phyloP scores from a whole-genome alignment of 1,284 basidiomycete genomes.

The Leccinum pachyderme region DNA sequence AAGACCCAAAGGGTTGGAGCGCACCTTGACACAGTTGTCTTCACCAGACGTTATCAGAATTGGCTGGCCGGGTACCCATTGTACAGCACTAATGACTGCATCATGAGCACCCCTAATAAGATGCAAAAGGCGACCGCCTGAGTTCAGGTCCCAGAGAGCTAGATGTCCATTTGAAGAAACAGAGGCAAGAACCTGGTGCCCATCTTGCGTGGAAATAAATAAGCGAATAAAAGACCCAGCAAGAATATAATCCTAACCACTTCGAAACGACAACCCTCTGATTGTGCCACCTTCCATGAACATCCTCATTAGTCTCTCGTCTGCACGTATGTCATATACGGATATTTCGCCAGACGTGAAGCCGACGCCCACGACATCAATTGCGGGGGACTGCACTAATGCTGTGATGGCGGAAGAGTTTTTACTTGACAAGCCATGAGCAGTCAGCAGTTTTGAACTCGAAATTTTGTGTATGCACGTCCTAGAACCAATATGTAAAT shows the following conservation, averaged over 20 bases:
- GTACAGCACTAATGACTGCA: conserved; percentile 71
- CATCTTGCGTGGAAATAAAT: conserved; percentile 50
- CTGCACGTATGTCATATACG: conserved; percentile 87
- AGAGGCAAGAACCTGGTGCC: conserved; percentile 83
- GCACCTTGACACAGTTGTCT: conserved; percentile 91
- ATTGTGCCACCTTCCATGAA: conserved; percentile 84
- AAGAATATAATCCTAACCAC: conserved; percentile 51
- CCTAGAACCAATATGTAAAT: conserved; percentile 36
- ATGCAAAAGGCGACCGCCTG: conserved; percentile 79
- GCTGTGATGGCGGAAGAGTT: conserved; percentile 66
- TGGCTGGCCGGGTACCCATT: conserved; percentile 92
- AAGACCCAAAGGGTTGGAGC: not conserved
- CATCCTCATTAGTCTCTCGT: conserved; percentile 86
- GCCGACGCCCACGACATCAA: conserved; percentile 93
- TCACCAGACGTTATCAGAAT: conserved; percentile 84
- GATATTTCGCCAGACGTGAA: conserved; percentile 86
- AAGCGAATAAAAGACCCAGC: conserved; percentile 2
- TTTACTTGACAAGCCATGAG: conserved; percentile 42
- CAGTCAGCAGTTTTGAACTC: conserved; percentile 47
- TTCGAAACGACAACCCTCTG: conserved; percentile 81
- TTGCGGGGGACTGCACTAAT: conserved; percentile 89
- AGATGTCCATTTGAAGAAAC: conserved; percentile 86
- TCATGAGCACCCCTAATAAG: conserved; percentile 87
- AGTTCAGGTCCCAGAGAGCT: conserved; percentile 88
- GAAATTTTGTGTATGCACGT: conserved; percentile 67